Evolutionary conservation across 768 basidiomycete genomes (phyloP), one percentile per base, ranked within the genome.

Genomic region (Harrya chromipes): DNA sequence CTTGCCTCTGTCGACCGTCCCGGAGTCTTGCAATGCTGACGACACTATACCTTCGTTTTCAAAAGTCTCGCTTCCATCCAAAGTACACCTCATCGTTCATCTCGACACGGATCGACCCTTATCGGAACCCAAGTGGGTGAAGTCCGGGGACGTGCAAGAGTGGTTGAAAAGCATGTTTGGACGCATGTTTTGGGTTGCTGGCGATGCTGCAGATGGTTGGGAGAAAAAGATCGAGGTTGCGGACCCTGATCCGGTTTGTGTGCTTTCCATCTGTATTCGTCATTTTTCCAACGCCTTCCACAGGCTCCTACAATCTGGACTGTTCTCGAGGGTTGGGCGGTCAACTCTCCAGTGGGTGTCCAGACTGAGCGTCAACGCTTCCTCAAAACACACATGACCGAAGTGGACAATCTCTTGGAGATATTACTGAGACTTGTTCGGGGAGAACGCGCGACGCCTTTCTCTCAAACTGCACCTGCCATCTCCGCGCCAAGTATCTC

Each of bases 121-220:
- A 29, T 94, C 93, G 14, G 94, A 97, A 66, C 93, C 97, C 7
- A 89, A 92, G 66, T 99, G 95, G 97, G 92, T 93, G 33, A 91
- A 93, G 68, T 86, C 87, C 8, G 95, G 95, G 26, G 90, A 94
- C 63, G 81, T 94, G 20, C 91, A 95, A 59, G 93, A 94, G 34
- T 98, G 94, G 94, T 71, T 91, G 59, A 82, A 83, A 67, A 89
- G 81, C 59, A 90, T 90, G 77, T 88, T 91, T 67, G 90, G 89
- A 3, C 75, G 87, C 33, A 88, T 88, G 84, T 89, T 90, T 62
- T 90, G 87, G 87, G 84, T 86, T 40, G 80, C 86, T 23, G 87
- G 85, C 6, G 86, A 88, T 46, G 87, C 84, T 12, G 82, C 84
- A n/a, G 86, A 87, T 55, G 87, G 89, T 9, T 99, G 97, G 97